A percentile compares a stretch with the other conserved stretches of the same genome.
These are phyloP conservation scores for Gonapodya prolifera DNA, from an alignment of 192 early-diverging fungal genomes.

Conservation along the genomic window DNA sequence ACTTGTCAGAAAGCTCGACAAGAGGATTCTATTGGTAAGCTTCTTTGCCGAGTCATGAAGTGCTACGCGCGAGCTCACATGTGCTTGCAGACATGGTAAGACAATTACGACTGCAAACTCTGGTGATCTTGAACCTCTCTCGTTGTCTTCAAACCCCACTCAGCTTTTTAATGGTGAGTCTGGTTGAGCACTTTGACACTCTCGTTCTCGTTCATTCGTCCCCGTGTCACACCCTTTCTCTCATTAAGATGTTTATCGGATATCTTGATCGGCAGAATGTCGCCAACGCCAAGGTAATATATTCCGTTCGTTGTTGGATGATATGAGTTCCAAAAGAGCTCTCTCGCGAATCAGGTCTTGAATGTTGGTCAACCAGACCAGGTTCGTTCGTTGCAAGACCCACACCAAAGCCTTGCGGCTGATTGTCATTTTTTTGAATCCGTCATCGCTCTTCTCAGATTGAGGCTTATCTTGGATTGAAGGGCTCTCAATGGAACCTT, in stretches of 20 bases:
- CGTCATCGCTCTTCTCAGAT: no score
- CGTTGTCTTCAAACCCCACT: background rate
- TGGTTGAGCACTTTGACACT: background rate
- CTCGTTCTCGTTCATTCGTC: background rate
- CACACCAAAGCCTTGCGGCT: no score
- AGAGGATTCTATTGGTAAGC: background rate
- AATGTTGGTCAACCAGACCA: background rate
- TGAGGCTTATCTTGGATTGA: background rate
- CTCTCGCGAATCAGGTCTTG: no score
- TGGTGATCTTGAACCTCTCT: background rate
- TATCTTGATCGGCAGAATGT: conserved; percentile 1
- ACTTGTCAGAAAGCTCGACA: background rate
- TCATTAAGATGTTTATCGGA: conserved; percentile 4
- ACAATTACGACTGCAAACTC: background rate
- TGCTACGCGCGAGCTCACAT: no score
- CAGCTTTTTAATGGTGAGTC: background rate
- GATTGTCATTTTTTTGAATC: no score
- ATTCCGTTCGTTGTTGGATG: no score
- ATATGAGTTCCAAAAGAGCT: no score
- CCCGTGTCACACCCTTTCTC: background rate
- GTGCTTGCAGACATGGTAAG: background rate
- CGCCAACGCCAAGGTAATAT: conserved; percentile 6
- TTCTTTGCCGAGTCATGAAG: no score
- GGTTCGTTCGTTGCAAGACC: no score
- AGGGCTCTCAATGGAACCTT: background rate